A percentile compares a stretch with the other conserved stretches of the same genome.
Evolutionary conservation across 805 yeast species (phyloP).

Genomic region (Kodamaea hsintzibuensis): DNA sequence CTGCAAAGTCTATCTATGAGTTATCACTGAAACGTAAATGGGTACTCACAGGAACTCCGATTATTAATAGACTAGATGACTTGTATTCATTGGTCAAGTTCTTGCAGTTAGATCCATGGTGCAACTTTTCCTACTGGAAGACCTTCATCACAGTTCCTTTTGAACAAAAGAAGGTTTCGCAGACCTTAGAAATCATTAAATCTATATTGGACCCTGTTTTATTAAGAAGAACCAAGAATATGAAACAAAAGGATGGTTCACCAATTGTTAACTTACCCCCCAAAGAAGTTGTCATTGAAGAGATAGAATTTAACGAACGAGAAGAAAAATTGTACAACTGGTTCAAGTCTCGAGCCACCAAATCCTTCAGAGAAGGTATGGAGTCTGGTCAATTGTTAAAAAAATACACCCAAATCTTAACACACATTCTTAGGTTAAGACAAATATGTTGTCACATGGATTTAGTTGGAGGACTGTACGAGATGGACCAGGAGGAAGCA

Average conservation of each 20-base stretch:
- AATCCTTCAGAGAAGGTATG: constrained; percentile 58
- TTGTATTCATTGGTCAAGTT: constrained; percentile 75
- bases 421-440: constrained; percentile 79
- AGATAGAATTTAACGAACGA: constrained; percentile 60
- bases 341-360: constrained; percentile 66
- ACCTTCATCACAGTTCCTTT: constrained; percentile 82
- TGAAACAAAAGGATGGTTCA: constrained; percentile 72
- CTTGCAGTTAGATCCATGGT: constrained; percentile 86
- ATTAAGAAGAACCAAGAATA: constrained; percentile 80
- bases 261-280: constrained; percentile 75
- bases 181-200: constrained; percentile 82
- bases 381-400: constrained; percentile 67
- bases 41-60: constrained; percentile 93
- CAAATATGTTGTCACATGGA: constrained; percentile 87
- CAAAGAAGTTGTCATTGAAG: constrained; percentile 70
- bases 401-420: constrained; percentile 74
- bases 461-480: constrained; percentile 53
- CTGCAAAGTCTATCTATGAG: constrained; percentile 75
- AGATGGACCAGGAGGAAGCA: constrained; percentile 49
- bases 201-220: constrained; percentile 81
- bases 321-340: constrained; percentile 69
- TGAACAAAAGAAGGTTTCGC: constrained; percentile 66
- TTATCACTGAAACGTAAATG: constrained; percentile 69
- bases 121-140: constrained; percentile 81
- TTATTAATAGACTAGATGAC: constrained; percentile 85